Base-by-base conservation (phyloP, 192 early-diverging fungal genomes). In the Funneliformis geosporum region DNA sequence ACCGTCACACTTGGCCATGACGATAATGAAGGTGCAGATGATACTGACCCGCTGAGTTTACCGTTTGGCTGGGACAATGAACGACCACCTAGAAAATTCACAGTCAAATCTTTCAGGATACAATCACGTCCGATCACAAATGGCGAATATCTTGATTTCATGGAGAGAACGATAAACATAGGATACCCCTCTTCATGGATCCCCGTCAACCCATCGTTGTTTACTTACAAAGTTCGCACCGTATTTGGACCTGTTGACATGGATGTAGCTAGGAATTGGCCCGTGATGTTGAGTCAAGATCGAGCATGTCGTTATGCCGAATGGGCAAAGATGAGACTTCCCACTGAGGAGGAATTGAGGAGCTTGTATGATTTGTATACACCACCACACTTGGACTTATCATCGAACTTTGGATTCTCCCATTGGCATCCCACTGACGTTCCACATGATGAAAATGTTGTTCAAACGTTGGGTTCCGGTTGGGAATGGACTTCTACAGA, bases 1-100 rank as follows among this genome's bases (percentile, higher is more conserved):
- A 50, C 46, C n/a, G 64, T 93, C 39, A 69, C 73, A 0, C 76
- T 94, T n/a, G 96, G 96, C 16, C 86, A 93, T 66, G 69, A 91
- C 44, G 87, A 91, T 75, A 83, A 88, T 21, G 91, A 91, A 75
- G 65, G 76, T 40, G 68, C 38, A 0, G 90, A 92, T 55, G 84
- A 88, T 70, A 74, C 80, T 33, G 75, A 86, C 55, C 44, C 80
- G 3, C 60, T 78, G 59, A 55, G 28, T 4, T 76, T 86, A 43
- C 76, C 83, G 2, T 94, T 93, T 89, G 96, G 96, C 12, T 98
- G 96, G 96, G 96, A 97, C 84, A 96, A 94, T 82, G 96, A 98
- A 75, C 85, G 88, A 44, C 94, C 95, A 18, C 83, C 55, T n/a
- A 73, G 80, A 7, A 39, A 79, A 59, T 76, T 82, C 3, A 39